phyloP scores from a whole-genome alignment of 1,139 yeast genomes.

The Pichia sp. region DNA sequence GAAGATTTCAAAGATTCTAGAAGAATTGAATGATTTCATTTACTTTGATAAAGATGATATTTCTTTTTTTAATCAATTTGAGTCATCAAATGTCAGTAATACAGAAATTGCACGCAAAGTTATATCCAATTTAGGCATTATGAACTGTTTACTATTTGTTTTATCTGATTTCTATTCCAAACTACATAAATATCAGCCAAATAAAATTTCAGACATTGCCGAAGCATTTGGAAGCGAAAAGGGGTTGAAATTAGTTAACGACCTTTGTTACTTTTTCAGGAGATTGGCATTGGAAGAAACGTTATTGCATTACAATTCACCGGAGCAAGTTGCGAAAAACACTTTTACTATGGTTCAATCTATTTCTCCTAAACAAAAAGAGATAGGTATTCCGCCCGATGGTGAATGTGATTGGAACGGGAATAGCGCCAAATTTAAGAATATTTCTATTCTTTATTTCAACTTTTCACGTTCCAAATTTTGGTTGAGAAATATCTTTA shows the following conservation, averaged over 20 bases:
- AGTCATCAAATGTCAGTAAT: conserved; percentile 11
- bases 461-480: conserved; percentile 44
- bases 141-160: conserved; percentile 28
- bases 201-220: conserved; percentile 40
- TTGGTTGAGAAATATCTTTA: conserved; percentile 35
- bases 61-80: conserved; percentile 31
- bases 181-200: conserved; percentile 37
- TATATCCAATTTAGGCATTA: conserved; percentile 27
- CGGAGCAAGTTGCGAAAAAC: conserved; percentile 35
- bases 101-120: conserved; percentile 11
- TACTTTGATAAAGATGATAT: conserved; percentile 19
- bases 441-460: conserved; percentile 47
- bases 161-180: conserved; percentile 45
- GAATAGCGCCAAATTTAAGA: conserved; percentile 50
- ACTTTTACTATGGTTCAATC: conserved; percentile 15
- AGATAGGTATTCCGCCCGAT: conserved; percentile 29
- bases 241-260: conserved; percentile 29
- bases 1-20: conserved; percentile 30
- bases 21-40: conserved; percentile 28
- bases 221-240: conserved; percentile 34
- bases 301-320: conserved; percentile 37
- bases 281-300: conserved; percentile 52
- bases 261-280: conserved; percentile 37
- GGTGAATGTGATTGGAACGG: conserved; percentile 30
- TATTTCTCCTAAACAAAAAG: conserved; percentile 29